These are phyloP conservation scores for Tolypocladium capitatum DNA, from an alignment of 2,329 filamentous ascomycete genomes.

Conservation along the genomic window DNA sequence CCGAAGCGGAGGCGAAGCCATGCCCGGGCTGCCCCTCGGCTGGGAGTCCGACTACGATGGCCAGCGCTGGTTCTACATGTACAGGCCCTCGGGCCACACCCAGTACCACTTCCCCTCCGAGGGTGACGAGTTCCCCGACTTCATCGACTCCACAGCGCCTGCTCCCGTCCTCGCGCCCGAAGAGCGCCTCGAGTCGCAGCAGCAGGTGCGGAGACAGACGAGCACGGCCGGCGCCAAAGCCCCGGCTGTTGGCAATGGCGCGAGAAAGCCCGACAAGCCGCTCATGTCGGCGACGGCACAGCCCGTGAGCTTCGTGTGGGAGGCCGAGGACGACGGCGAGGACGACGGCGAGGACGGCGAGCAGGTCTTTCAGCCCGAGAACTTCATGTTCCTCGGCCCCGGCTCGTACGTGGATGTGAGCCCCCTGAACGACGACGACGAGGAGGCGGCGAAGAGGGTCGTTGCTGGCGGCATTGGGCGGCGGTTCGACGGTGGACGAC, in stretches of 20 bases:
- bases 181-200: constrained; percentile 38
- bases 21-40: constrained; percentile 31
- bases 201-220: constrained; percentile 28
- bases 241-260: constrained; percentile 1
- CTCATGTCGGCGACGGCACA: constrained; percentile 20
- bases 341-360: constrained; percentile 18
- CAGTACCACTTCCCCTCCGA: constrained; percentile 44
- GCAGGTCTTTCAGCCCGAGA: constrained; percentile 36
- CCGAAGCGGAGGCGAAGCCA: constrained; percentile 4
- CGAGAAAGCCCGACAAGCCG: constrained; percentile 4
- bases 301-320: constrained; percentile 19
- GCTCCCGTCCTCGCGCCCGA: constrained; percentile 33
- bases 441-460: constrained; percentile 8
- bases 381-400: constrained; percentile 39
- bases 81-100: constrained; percentile 37
- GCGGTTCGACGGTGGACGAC: constrained; percentile 4
- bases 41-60: constrained; percentile 49
- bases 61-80: constrained; percentile 43
- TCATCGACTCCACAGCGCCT: constrained; percentile 24
- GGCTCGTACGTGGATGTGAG: constrained; percentile 32
- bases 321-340: constrained; percentile 17
- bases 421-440: constrained; percentile 27
- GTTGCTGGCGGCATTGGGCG: constrained; percentile 10
- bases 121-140: constrained; percentile 46
- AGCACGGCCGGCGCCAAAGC: constrained; percentile 5